These are phyloP conservation scores for Didymella pomorum DNA, from an alignment of 2,329 filamentous ascomycete species.

Conservation along the genomic window DNA sequence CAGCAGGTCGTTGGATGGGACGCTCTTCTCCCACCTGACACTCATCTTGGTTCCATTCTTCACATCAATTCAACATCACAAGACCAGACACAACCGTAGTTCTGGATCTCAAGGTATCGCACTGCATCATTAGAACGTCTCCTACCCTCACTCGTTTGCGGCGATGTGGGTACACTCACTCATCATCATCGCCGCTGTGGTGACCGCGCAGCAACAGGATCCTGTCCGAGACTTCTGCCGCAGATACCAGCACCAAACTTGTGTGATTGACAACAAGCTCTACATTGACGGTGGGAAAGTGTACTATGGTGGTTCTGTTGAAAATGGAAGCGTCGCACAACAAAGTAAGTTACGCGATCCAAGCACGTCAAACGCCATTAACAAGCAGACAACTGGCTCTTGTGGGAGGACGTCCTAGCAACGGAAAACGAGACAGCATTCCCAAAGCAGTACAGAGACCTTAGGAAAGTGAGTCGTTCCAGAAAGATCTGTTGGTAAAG, in stretches of 20 bases:
- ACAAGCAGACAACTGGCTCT: background rate
- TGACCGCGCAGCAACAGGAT: background rate
- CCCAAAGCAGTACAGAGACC: background rate
- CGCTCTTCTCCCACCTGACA: too few species aligned
- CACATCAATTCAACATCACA: too few species aligned
- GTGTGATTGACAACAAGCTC: slow-evolving; percentile 63
- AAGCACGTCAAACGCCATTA: too few species aligned
- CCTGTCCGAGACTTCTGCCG: slow-evolving; percentile 11
- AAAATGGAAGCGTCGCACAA: background rate
- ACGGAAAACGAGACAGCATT: background rate
- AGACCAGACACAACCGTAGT: too few species aligned
- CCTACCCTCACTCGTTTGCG: too few species aligned
- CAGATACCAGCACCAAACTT: slow-evolving; percentile 61
- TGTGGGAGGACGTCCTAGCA: background rate
- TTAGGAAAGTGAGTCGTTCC: background rate
- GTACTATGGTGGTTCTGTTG: slow-evolving; percentile 51
- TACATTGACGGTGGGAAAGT: slow-evolving; percentile 66
- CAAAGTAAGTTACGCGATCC: background rate
- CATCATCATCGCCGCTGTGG: too few species aligned
- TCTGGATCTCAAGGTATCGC: background rate
- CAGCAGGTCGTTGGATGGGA: too few species aligned
- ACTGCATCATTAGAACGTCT: too few species aligned
- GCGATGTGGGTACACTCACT: too few species aligned
- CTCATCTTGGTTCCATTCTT: too few species aligned
- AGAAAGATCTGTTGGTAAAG: too few species aligned